phyloP scores from a whole-genome alignment of 1,139 yeast species.

The Saccharomyces hybrid region DNA sequence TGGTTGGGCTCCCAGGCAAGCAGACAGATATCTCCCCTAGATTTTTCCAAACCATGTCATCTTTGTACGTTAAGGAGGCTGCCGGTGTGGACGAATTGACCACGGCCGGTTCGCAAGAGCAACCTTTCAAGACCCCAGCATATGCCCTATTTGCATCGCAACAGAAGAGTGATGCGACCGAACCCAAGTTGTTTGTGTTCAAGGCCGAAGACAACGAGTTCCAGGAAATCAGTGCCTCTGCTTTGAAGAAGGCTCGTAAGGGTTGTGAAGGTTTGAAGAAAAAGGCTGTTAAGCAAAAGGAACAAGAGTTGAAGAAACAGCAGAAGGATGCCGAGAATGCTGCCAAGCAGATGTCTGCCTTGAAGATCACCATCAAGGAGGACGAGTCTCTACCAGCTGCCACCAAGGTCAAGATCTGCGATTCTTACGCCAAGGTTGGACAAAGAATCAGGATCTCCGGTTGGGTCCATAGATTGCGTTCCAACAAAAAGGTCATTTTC shows the following conservation, averaged over 20 bases:
- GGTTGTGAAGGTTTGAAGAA: conserved; percentile 89
- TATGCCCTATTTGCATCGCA: conserved; percentile 54
- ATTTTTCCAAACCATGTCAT: background rate
- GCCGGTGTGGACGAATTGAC: conserved; percentile 56
- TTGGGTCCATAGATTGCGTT: conserved; percentile 85
- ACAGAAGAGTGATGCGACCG: conserved; percentile 29
- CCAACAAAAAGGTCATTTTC: conserved; percentile 41
- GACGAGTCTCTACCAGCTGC: conserved; percentile 70
- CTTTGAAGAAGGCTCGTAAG: conserved; percentile 91
- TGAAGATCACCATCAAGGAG: conserved; percentile 65
- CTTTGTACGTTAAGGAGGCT: conserved; percentile 12
- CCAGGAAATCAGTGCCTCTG: conserved; percentile 81
- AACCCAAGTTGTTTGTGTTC: conserved; percentile 55
- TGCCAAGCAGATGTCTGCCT: conserved; percentile 65
- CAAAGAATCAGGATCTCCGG: conserved; percentile 74
- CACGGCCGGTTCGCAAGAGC: conserved; percentile 50
- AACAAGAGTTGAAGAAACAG: conserved; percentile 53
- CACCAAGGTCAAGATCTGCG: conserved; percentile 53
- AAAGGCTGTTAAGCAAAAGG: conserved; percentile 75
- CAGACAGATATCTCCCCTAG: background rate
- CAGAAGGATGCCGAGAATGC: conserved; percentile 57
- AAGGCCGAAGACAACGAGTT: conserved; percentile 60
- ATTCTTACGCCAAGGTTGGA: conserved; percentile 44
- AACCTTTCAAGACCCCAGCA: conserved; percentile 78
- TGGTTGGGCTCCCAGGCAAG: background rate